Evolutionary conservation across 495 filamentous ascomycete genomes (phyloP), one percentile per base, ranked within the genome.

Genomic region (Podospora conica): DNA sequence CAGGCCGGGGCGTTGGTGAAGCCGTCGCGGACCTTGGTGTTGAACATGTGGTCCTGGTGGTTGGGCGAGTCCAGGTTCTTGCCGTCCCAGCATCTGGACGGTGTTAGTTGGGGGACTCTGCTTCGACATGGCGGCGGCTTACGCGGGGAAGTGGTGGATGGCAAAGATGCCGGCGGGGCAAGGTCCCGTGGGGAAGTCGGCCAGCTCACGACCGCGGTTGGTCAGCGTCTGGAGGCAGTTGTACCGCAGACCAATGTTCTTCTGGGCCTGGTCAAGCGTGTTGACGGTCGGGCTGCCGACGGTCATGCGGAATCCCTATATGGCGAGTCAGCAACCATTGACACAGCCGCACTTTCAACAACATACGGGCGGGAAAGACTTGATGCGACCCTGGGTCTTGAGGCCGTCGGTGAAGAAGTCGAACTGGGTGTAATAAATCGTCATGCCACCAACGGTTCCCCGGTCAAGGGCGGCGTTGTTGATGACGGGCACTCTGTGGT

Each of bases 51-150:
- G 6, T 79, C 78, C 56, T 80, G 77, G 71, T 86, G 84, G 73
- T 86, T 81, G 21, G 80, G 77, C 61, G 78, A 82, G 71, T 85
- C 83, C 10, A 85, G 76, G 68, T 83, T 84, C 71, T 81, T 79
- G 59, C 83, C 84, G 70, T 86, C 83, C 83, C 83, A 86, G 73
- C 81, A 81, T 61, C 66, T 71, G 12, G 18, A 23, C 4, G 18
- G 31, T 22, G 31, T 27, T 12, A 62, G 20, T n/a, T n/a, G n/a
- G n/a, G n/a, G n/a, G n/a, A n/a, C n/a, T n/a, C n/a, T n/a, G n/a
- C n/a, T n/a, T n/a, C n/a, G n/a, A n/a, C n/a, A n/a, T n/a, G 28
- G 28, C 22, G 31, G 3, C 3, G 2, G 62, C 63, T 68, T 10
- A 71, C 62, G 81, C 73, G 28, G 82, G 82, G 71, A 84, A 84